Base-by-base conservation (phyloP, 139 green algal genomes). In the Nannochloris sp. region DNA sequence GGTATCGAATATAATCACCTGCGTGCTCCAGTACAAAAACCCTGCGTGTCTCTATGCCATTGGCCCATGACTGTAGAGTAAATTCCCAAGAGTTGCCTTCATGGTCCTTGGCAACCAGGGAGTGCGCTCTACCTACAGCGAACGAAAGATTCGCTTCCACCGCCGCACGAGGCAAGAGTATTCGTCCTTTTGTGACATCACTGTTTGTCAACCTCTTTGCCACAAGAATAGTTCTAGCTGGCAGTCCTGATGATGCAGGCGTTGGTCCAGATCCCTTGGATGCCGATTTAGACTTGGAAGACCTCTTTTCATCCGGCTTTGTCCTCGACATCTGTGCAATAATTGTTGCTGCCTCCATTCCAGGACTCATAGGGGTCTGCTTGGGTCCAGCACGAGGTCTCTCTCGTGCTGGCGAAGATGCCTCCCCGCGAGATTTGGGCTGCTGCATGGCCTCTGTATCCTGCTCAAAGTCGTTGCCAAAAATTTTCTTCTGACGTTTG, bases 11-110 rank as follows among this genome's bases (percentile, higher is more conserved):
- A 48, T 65, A 77, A 20, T 77, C 70, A 6, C 59, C 73, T 2
- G 83, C 77, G 46, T 85, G 78, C 70, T 91, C 84, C 61, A 91
- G 57, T 58, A 91, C 84, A 20, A 87, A 91, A 57, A 91, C 84
- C 0, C 82, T 80, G 43, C 82, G 79, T n/a, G 74, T 77, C 73
- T 88, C 84, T 55, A 66, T 65, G 33, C 84, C 84, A 58, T 90
- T 90, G 44, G 83, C 74, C 84, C 84, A 91, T 1, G 82, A 85
- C 48, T 81, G 74, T 51, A 87, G 68, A 5, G 79, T 78, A 58
- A 87, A 84, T 45, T 71, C 36, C 77, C 76, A 87, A 1, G 10
- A 20, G 25, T 71, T 59, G 25, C 69, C 65, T 26, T 49, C n/a
- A 10, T 62, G 53, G 48, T 84, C 77, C 37, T 55, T 56, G 10